Conservation (phyloP, 1,284 basidiomycete species). For the Puccinia brachypodii region DNA sequence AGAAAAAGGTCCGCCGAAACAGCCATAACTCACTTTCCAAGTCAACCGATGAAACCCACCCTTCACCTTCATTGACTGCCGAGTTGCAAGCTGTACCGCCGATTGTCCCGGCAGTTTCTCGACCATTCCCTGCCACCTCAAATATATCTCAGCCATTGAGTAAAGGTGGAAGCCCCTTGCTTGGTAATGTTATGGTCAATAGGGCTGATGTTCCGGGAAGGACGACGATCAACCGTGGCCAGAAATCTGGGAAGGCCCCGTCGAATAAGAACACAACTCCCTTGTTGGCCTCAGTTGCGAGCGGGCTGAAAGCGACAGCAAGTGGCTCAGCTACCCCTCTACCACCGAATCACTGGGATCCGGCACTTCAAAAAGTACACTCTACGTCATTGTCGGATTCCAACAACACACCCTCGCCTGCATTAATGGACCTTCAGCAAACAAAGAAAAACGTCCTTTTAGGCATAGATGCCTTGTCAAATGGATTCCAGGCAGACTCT, state of each 20-base stretch:
- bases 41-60: neutral
- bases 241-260: neutral
- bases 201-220: conserved; percentile 10
- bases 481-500: neutral
- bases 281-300: neutral
- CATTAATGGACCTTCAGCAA: neutral
- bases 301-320: neutral
- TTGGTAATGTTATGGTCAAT: neutral
- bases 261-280: neutral
- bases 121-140: neutral
- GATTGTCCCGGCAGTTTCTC: neutral
- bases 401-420: neutral
- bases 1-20: conserved; percentile 3
- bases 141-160: neutral
- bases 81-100: neutral
- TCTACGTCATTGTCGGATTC: neutral
- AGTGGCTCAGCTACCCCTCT: neutral
- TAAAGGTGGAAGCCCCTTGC: neutral
- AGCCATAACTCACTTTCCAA: neutral
- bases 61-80: neutral
- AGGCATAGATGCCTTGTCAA: neutral
- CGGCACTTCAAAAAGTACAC: neutral
- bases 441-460: neutral
- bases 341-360: neutral
- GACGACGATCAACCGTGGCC: conserved; percentile 5